Evolutionary conservation across 208 protist genomes (phyloP).

Genomic region (Trypanosoma congolense): DNA sequence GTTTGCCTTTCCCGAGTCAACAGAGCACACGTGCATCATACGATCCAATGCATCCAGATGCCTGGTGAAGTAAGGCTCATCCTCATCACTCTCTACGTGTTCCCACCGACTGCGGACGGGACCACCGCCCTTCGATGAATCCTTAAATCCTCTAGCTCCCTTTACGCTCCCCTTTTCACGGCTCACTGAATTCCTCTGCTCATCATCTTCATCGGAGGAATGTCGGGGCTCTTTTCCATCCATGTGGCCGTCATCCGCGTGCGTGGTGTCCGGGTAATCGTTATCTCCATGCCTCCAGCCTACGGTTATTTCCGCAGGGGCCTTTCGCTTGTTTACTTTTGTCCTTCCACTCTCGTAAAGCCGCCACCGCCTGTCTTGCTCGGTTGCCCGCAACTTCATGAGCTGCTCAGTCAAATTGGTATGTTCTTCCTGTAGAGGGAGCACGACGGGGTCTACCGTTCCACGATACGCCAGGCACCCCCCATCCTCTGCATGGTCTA

Average conservation of each 20-base stretch:
- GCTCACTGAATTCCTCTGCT: too few relatives aligned
- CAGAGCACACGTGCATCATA: not conserved
- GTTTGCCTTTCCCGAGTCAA: too few relatives aligned
- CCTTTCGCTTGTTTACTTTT: not conserved
- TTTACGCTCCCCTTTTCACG: too few relatives aligned
- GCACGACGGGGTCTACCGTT: not conserved
- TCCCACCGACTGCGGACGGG: not conserved
- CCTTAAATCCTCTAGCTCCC: too few relatives aligned
- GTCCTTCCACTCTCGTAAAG: not conserved
- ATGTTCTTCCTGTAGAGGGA: slow-evolving; percentile 7
- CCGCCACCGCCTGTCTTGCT: slow-evolving; percentile 5
- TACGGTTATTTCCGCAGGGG: not conserved
- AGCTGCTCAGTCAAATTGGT: slow-evolving; percentile 1
- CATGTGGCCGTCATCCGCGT: not conserved
- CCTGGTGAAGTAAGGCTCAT: not conserved
- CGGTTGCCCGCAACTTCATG: not conserved
- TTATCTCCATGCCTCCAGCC: not conserved
- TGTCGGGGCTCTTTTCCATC: not conserved
- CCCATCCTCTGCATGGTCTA: slow-evolving; percentile 10
- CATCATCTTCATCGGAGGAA: not conserved
- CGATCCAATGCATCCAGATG: not conserved
- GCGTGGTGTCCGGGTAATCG: not conserved
- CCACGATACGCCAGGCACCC: slow-evolving; percentile 1
- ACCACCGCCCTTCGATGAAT: not conserved
- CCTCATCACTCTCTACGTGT: slow-evolving; percentile 2